Evolutionary conservation across 352 stramenopile genomes (phyloP), one percentile per base, ranked within the genome.

Genomic region (Pythium myriotylum): DNA sequence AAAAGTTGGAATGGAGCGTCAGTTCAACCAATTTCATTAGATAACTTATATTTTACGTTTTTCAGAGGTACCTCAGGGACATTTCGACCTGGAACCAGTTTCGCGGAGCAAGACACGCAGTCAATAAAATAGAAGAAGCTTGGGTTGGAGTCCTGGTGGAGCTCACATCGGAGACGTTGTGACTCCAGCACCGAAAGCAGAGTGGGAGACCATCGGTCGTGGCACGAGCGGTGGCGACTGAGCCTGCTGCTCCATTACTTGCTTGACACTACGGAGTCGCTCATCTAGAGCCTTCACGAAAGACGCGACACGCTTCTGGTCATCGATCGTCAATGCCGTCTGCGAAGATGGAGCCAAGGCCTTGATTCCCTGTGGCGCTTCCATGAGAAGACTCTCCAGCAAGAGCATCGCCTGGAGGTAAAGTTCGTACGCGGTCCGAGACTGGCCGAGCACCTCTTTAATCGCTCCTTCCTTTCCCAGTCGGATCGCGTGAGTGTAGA

Each of bases 361-460:
- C 14, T 26, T 61, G 19, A 51, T 14, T 10, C 35, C 52, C 10
- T 56, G 39, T 0, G 70, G 52, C 3, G 75, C 68, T 45, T 89
- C 74, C 65, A 84, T 77, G 19, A 88, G 22, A 48, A 89, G 59
- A 43, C 76, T 89, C 62, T 89, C 76, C n/a, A 88, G 62, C 39
- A 86, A 50, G 4, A 89, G 69, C 50, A 86, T 73, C 10, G 77
- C 74, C 26, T 87, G 77, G 33, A 87, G 49, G 48, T 89, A 88
- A 20, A 83, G 68, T 47, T 89, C 77, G 49, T 86, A 82, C 20
- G 80, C 73, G 19, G 68, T 58, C 23, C 66, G 76, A 27, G 66
- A 74, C 47, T 89, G 82, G 12, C 82, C 80, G 16, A 92, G 68
- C 39, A 89, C 82, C 72, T 89, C 80, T 26, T 87, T 81, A 27